phyloP scores from a whole-genome alignment of 1,139 yeast genomes.

The Pichia sp. region DNA sequence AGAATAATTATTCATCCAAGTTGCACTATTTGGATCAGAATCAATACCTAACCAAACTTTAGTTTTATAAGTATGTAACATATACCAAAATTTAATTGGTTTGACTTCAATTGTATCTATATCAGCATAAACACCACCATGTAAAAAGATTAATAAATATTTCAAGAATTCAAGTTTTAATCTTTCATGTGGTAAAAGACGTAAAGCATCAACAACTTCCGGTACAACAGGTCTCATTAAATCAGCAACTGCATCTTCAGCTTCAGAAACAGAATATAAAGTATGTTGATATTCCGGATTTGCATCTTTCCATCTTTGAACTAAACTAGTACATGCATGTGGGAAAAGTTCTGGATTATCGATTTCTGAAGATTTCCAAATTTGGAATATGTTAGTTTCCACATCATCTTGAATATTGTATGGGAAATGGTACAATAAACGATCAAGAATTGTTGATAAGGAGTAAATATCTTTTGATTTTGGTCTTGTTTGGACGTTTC shows the following conservation, averaged over 20 bases:
- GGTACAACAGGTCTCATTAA: conserved; percentile 52
- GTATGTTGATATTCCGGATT: conserved; percentile 60
- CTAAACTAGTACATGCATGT: conserved; percentile 36
- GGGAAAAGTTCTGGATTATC: conserved; percentile 51
- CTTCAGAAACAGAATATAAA: conserved; percentile 53
- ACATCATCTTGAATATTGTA: conserved; percentile 48
- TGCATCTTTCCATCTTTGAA: conserved; percentile 45
- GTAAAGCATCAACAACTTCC: conserved; percentile 53
- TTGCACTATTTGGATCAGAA: conserved; percentile 61
- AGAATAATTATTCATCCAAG: conserved; percentile 58
- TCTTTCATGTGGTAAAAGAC: conserved; percentile 54
- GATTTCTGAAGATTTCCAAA: conserved; percentile 67
- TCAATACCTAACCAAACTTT: conserved; percentile 54
- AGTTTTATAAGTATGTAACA: conserved; percentile 13
- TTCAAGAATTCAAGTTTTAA: conserved; percentile 68
- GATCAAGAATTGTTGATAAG: conserved; percentile 31
- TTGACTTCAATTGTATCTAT: conserved; percentile 58
- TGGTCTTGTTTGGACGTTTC: conserved; percentile 9
- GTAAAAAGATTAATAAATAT: conserved; percentile 55
- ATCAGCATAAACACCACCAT: conserved; percentile 74
- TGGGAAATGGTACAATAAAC: conserved; percentile 59
- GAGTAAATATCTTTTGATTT: conserved; percentile 25
- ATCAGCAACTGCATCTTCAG: conserved; percentile 49
- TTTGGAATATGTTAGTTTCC: conserved; percentile 85
- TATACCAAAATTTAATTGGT: conserved; percentile 42